Conservation (phyloP, 768 basidiomycete species). For the Favolaschia claudopus region DNA sequence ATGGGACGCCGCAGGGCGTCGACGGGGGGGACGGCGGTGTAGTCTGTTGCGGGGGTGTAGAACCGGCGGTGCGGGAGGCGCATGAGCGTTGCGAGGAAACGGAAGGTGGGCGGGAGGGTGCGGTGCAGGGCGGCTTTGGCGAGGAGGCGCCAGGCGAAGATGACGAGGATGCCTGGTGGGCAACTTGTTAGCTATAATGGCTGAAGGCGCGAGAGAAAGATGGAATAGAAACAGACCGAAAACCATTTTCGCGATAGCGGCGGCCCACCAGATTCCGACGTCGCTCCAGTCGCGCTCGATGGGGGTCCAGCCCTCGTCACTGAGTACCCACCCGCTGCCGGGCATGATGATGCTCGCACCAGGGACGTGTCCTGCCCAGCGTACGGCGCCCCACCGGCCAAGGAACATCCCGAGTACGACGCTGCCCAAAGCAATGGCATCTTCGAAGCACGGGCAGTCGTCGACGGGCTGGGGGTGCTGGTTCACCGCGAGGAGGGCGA, state of each 20-base stretch:
- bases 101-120: conserved; percentile 85
- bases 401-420: conserved; percentile 80
- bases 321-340: conserved; percentile 56
- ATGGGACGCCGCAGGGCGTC: conserved; percentile 72
- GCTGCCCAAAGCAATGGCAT: conserved; percentile 92
- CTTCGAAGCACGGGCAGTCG: conserved; percentile 98
- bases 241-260: conserved; percentile 55
- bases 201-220: conserved; percentile 2
- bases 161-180: conserved; percentile 70
- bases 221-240: conserved; percentile 41
- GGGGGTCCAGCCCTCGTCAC: conserved; percentile 41
- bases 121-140: conserved; percentile 81
- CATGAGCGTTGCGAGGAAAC: conserved; percentile 71
- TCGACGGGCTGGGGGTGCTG: conserved; percentile 95
- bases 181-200: too few relatives aligned
- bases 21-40: conserved; percentile 66
- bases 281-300: conserved; percentile 48
- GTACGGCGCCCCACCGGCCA: conserved; percentile 68
- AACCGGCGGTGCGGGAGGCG: conserved; percentile 84
- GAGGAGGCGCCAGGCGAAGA: conserved; percentile 88
- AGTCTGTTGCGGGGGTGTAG: conserved; percentile 93
- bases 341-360: conserved; percentile 55
- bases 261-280: conserved; percentile 52
- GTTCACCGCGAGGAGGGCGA: conserved; percentile 81
- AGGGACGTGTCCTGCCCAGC: conserved; percentile 46